Conservation (phyloP, 768 basidiomycete genomes). For the Ramaria sp. region DNA sequence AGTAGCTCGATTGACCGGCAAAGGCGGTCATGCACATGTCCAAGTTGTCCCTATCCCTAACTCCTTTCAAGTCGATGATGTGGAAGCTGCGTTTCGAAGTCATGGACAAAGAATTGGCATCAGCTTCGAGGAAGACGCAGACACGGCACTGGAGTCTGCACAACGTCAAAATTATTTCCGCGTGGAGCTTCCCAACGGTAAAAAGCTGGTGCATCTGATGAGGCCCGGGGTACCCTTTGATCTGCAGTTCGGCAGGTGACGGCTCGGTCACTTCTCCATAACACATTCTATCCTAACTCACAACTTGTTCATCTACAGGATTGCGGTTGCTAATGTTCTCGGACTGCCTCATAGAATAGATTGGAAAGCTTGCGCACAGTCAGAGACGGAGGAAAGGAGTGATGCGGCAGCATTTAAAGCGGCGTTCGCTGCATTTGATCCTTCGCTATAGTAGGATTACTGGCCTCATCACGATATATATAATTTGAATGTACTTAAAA, state of each 20-base stretch:
- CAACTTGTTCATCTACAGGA: constrained; percentile 34
- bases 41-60: constrained; percentile 74
- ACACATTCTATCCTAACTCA: neutral
- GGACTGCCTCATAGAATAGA: constrained; percentile 71
- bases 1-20: constrained; percentile 69
- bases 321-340: constrained; percentile 70
- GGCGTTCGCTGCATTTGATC: constrained; percentile 70
- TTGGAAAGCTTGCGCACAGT: constrained; percentile 81
- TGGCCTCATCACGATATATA: neutral
- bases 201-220: constrained; percentile 78
- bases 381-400: constrained; percentile 76
- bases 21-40: constrained; percentile 91
- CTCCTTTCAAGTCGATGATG: constrained; percentile 40
- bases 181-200: constrained; percentile 82
- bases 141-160: constrained; percentile 37
- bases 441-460: constrained; percentile 18
- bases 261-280: constrained; percentile 15
- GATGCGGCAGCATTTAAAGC: constrained; percentile 80
- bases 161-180: constrained; percentile 75
- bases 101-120: constrained; percentile 60
- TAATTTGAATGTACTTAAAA: neutral
- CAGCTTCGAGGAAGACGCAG: constrained; percentile 61
- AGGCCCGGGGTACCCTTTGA: constrained; percentile 70
- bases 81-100: constrained; percentile 62
- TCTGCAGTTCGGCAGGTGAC: constrained; percentile 87